Evolutionary conservation across 805 yeast genomes (phyloP).

Genomic region (Zygosaccharomyces siamensis): DNA sequence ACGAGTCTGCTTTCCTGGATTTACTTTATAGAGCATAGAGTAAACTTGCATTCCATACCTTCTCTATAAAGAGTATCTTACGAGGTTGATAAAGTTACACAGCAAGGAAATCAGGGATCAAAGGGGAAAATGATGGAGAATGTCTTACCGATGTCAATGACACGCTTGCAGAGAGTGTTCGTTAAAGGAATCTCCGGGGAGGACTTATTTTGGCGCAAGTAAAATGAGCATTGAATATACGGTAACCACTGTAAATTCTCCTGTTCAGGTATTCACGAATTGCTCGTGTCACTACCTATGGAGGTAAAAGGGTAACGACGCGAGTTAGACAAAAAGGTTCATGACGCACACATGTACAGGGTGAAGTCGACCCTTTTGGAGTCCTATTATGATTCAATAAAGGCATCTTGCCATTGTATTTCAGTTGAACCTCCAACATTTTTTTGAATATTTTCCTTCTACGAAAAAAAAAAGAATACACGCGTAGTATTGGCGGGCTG

Average conservation of each 20-base stretch:
- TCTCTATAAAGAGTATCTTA: too few relatives aligned
- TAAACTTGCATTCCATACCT: neutral
- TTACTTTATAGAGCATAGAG: neutral
- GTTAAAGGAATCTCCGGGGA: neutral
- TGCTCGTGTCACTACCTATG: neutral
- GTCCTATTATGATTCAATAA: neutral
- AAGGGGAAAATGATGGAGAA: too few relatives aligned
- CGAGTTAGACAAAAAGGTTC: neutral
- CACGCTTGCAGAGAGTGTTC: neutral
- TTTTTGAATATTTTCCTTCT: neutral
- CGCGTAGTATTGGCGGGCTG: neutral
- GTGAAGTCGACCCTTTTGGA: neutral
- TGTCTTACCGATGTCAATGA: neutral
- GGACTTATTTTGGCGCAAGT: neutral
- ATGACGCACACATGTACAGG: neutral
- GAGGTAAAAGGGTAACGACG: slow-evolving; percentile 3
- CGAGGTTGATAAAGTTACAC: too few relatives aligned
- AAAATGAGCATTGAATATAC: neutral
- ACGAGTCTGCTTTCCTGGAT: neutral
- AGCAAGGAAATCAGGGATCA: too few relatives aligned
- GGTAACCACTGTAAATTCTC: neutral
- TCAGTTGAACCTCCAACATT: neutral
- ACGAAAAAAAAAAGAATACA: neutral
- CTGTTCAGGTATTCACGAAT: neutral
- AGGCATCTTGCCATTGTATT: neutral